A percentile compares a stretch with the other conserved stretches of the same genome.
phyloP scores from a whole-genome alignment of 2,329 filamentous ascomycete genomes.

The Fusarium newnesense region DNA sequence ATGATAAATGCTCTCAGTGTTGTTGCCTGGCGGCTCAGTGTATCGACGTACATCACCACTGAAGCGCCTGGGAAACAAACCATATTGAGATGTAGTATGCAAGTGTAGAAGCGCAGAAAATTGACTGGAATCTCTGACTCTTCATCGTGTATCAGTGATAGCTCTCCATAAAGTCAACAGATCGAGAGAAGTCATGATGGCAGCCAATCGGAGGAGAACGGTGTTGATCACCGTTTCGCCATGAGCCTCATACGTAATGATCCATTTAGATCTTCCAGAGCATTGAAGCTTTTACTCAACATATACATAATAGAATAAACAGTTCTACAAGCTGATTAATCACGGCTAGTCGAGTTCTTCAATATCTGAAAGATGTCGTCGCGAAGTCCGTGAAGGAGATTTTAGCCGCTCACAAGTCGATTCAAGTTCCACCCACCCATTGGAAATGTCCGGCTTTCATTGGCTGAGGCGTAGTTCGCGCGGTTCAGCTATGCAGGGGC shows the following conservation, averaged over 20 bases:
- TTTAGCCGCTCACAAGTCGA: neutral
- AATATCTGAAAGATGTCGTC: too few species aligned
- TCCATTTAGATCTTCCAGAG: neutral
- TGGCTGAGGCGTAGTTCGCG: conserved; percentile 9
- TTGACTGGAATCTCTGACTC: neutral
- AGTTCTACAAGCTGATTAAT: neutral
- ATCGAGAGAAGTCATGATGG: neutral
- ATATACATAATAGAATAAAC: neutral
- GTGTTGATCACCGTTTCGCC: neutral
- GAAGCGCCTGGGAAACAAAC: neutral
- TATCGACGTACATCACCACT: too few species aligned
- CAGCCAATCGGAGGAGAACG: neutral
- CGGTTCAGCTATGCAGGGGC: conserved; percentile 33
- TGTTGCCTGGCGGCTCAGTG: neutral
- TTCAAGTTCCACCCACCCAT: neutral
- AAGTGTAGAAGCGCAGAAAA: neutral
- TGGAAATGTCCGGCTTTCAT: neutral
- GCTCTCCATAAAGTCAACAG: neutral
- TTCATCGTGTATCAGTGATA: too few species aligned
- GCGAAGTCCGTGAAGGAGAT: neutral
- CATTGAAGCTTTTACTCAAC: neutral
- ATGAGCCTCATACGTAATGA: neutral
- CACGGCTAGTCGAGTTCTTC: too few species aligned
- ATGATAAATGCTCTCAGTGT: neutral
- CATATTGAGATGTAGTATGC: neutral